Percentiles rank a stretch among this genome's conserved stretches.
phyloP scores from a whole-genome alignment of 495 filamentous ascomycete genomes.

The Niebla homalea region DNA sequence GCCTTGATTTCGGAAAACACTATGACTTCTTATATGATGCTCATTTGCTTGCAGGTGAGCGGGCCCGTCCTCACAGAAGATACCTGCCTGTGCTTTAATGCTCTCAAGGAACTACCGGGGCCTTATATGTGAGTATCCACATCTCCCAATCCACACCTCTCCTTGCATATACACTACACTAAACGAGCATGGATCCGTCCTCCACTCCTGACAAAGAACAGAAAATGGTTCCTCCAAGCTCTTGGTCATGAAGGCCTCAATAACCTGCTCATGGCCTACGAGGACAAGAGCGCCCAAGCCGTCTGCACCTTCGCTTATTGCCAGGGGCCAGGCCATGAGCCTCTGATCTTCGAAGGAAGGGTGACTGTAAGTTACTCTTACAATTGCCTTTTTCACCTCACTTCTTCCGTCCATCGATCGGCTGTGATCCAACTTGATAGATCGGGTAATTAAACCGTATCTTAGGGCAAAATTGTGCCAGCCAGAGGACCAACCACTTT shows the following conservation, averaged over 20 bases:
- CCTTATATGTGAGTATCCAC: slow-evolving; percentile 70
- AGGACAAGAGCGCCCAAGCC: slow-evolving; percentile 80
- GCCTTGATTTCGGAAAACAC: background rate
- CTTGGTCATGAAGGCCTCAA: slow-evolving; percentile 77
- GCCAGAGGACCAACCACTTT: slow-evolving; percentile 63
- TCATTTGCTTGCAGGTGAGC: slow-evolving; percentile 37
- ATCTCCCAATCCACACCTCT: background rate
- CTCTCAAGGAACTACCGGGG: slow-evolving; percentile 78
- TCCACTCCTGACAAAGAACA: slow-evolving; percentile 20
- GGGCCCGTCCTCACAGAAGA: slow-evolving; percentile 94
- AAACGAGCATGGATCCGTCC: background rate
- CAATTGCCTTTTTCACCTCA: background rate
- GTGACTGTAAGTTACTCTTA: slow-evolving; percentile 29
- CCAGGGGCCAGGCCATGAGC: slow-evolving; percentile 69
- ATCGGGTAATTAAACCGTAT: background rate
- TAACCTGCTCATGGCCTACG: slow-evolving; percentile 78
- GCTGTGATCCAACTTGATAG: too few relatives aligned
- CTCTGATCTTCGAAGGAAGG: slow-evolving; percentile 87
- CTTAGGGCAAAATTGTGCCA: slow-evolving; percentile 61
- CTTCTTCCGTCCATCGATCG: too few relatives aligned
- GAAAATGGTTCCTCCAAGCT: slow-evolving; percentile 83
- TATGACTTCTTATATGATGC: background rate
- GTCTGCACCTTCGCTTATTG: slow-evolving; percentile 94
- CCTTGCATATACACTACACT: background rate
- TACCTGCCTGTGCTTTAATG: slow-evolving; percentile 85